Base-by-base conservation (phyloP, 805 yeast genomes). In the Zygosaccharomyces kombuchaensis region DNA sequence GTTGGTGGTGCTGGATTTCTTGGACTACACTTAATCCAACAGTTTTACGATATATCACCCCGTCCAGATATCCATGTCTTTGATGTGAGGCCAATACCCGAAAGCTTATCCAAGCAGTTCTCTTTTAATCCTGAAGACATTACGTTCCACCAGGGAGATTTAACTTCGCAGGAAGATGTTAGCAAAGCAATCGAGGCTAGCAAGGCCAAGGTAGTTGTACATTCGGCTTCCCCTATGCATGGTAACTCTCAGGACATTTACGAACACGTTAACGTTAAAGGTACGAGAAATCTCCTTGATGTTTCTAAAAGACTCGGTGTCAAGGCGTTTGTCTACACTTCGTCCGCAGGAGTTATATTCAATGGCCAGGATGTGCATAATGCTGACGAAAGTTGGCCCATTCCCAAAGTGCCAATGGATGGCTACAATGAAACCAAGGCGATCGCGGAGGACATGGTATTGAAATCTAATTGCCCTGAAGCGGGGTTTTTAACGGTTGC, bases 1-100 rank as follows among this genome's bases (percentile, higher is more conserved):
- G 79, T 93, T n/a, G 99, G 99, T 40, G 99, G 99, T 8, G 72
- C 96, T 4, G 99, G 99, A 0, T 93, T 93, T 56, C 75, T 93
- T 16, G 99, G 99, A 2, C 78, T 88, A 37, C 99, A 93, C 55
- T 71, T 93, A 53, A 80, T 93, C 35, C 90, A 90, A 58, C 93
- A 87, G 65, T 91, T 90, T 66, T 77, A 78, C 69, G 74, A 75
- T 37, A 68, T 75, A 30, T 59, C 75, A 10, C 85, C 93, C 17
- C 70, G 78, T 36, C 90, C 96, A 8, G 65, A 75, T 36, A 84
- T 93, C 49, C 84, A 82, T 59, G 95, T 93, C 13, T 87, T 93
- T 62, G 99, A 93, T 66, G 81, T 93, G 36, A 82, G 98, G 56
- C 95, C 93, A 22, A 67, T 88, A 36, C 96, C 96, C 4, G 84